Conservation (phyloP, 768 basidiomycete genomes). For the Collybia nuda region DNA sequence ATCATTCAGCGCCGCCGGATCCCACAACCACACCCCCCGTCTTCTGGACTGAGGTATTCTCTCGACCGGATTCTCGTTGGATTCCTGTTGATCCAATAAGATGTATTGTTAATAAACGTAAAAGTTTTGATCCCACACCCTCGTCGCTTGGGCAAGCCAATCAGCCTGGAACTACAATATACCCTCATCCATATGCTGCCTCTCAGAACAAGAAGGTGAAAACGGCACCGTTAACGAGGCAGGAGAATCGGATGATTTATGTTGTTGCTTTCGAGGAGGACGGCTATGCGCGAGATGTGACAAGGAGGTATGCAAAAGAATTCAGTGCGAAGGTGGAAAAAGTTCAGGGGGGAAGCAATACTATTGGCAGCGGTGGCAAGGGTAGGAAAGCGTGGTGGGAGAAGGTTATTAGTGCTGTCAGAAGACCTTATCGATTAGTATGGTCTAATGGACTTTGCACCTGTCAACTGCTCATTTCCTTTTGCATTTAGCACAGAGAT, state of each 20-base stretch:
- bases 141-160: constrained; percentile 14
- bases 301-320: constrained; percentile 81
- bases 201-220: constrained; percentile 13
- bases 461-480: constrained; percentile 6
- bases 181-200: constrained; percentile 18
- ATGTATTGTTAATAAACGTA: constrained; percentile 75
- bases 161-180: constrained; percentile 12
- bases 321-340: constrained; percentile 82
- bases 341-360: constrained; percentile 59
- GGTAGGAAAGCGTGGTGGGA: constrained; percentile 87
- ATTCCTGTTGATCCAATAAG: constrained; percentile 90
- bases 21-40: constrained; percentile 74
- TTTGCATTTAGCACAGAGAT: constrained; percentile 71
- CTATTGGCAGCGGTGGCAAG: constrained; percentile 46
- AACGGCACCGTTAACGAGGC: constrained; percentile 22
- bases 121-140: constrained; percentile 72
- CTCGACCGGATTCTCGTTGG: constrained; percentile 89
- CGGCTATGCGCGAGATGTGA: constrained; percentile 88
- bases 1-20: constrained; percentile 38
- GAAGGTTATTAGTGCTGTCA: constrained; percentile 57
- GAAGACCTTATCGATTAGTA: constrained; percentile 83
- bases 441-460: constrained; percentile 16
- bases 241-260: constrained; percentile 87
- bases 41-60: constrained; percentile 98
- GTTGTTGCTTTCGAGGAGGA: constrained; percentile 96